Evolutionary conservation across 2,329 filamentous ascomycete genomes (phyloP).

Genomic region (Pseudogymnoascus sp.): DNA sequence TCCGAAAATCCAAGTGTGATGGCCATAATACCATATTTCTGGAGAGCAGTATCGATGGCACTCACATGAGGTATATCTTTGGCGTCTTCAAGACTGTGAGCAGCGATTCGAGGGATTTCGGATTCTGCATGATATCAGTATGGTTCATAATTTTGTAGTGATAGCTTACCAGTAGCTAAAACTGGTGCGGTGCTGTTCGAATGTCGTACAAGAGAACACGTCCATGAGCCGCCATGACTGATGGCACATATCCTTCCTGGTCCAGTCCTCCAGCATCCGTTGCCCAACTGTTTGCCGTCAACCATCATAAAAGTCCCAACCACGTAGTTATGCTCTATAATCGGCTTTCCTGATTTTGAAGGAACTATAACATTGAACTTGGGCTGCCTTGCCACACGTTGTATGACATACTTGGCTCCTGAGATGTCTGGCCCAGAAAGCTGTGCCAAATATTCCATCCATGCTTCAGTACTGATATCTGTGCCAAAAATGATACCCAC

Average conservation of each 20-base stretch:
- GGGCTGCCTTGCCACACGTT: constrained; percentile 17
- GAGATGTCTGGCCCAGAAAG: constrained; percentile 14
- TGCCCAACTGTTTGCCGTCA: constrained; percentile 23
- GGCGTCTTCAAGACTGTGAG: not conserved
- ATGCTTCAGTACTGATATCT: constrained; percentile 16
- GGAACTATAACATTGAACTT: constrained; percentile 21
- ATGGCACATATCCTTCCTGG: constrained; percentile 20
- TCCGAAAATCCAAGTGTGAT: constrained; percentile 20
- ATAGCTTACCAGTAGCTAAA: not conserved
- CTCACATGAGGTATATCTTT: constrained; percentile 11
- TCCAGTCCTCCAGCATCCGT: constrained; percentile 25
- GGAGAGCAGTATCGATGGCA: constrained; percentile 15
- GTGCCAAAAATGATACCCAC: constrained; percentile 13
- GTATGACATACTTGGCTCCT: constrained; percentile 19
- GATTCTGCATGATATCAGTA: not conserved
- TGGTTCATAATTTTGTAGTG: not conserved
- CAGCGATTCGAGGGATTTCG: constrained; percentile 7
- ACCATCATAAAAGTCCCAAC: constrained; percentile 26
- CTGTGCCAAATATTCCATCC: constrained; percentile 19
- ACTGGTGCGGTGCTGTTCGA: not conserved
- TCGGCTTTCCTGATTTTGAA: constrained; percentile 11
- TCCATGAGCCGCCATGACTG: constrained; percentile 18
- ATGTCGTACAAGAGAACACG: constrained; percentile 9
- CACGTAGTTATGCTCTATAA: constrained; percentile 15
- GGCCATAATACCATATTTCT: constrained; percentile 19